These are phyloP conservation scores for Ascoidea tarda DNA, from an alignment of 805 yeast species.

Conservation along the genomic window DNA sequence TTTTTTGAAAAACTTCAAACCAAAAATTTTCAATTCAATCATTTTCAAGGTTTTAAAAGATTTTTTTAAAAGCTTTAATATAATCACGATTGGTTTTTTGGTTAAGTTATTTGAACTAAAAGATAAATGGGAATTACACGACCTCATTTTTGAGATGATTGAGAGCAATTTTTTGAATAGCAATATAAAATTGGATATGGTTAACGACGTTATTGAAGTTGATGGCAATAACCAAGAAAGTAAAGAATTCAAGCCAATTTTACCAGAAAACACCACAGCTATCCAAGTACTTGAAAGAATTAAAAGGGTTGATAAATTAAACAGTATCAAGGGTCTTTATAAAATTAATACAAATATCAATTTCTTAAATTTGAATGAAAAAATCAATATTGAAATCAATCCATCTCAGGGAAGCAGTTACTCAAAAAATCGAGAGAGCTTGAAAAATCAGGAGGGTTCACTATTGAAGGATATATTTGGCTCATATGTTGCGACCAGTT, in stretches of 20 bases:
- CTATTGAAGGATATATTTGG: background rate
- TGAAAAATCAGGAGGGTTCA: background rate
- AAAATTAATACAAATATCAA: too few species aligned
- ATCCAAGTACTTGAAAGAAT: too few species aligned
- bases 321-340: too few species aligned
- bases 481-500: background rate
- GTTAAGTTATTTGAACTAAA: background rate
- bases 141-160: slow-evolving; percentile 7
- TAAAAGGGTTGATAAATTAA: too few species aligned
- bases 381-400: too few species aligned
- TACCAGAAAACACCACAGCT: too few species aligned
- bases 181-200: slow-evolving; percentile 2
- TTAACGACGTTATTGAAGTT: background rate
- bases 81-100: slow-evolving; percentile 1
- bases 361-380: too few species aligned
- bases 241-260: too few species aligned
- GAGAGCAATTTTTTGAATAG: slow-evolving; percentile 1
- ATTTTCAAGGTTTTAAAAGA: slow-evolving; percentile 2
- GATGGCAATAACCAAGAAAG: background rate
- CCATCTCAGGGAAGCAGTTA: background rate
- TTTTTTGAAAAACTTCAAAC: slow-evolving; percentile 1
- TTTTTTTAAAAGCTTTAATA: slow-evolving; percentile 3
- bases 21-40: slow-evolving; percentile 3
- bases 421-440: background rate
- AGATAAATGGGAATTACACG: slow-evolving; percentile 1